Evolutionary conservation across 768 basidiomycete genomes (phyloP).

Genomic region (Suillus weaverae): DNA sequence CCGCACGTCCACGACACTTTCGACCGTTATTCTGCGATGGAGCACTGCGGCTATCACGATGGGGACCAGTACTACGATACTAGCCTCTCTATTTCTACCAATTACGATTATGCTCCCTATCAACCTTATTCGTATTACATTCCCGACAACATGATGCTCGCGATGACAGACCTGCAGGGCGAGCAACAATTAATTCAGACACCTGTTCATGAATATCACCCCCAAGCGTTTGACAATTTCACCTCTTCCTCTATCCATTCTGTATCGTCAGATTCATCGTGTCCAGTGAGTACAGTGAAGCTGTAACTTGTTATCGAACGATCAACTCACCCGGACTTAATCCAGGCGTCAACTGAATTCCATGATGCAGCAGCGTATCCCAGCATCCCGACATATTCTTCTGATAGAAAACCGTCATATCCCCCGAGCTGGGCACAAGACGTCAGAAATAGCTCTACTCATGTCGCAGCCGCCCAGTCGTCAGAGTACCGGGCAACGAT

Average conservation of each 20-base stretch:
- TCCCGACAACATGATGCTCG: constrained; percentile 30
- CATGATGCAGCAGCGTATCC: constrained; percentile 8
- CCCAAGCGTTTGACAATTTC: constrained; percentile 14
- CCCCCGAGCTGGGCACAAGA: constrained; percentile 26
- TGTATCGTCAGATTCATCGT: background rate
- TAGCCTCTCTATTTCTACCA: constrained; percentile 9
- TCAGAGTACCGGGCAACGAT: constrained; percentile 34
- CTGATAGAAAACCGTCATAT: constrained; percentile 20
- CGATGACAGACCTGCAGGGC: constrained; percentile 28
- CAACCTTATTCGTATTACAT: constrained; percentile 22
- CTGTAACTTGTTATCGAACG: background rate
- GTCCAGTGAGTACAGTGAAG: constrained; percentile 17
- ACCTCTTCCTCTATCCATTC: constrained; percentile 16
- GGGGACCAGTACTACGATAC: constrained; percentile 27
- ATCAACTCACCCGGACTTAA: background rate
- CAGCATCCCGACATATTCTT: constrained; percentile 19
- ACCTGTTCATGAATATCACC: constrained; percentile 20
- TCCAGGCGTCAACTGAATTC: background rate
- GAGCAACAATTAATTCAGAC: constrained; percentile 24
- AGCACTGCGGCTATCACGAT: constrained; percentile 7
- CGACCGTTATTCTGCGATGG: constrained; percentile 19
- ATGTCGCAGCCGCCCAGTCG: constrained; percentile 16
- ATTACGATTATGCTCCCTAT: constrained; percentile 17
- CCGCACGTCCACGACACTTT: constrained; percentile 23
- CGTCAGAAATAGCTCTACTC: constrained; percentile 17